Conservation (phyloP, 352 stramenopile genomes). For the Sclerospora graminicola region DNA sequence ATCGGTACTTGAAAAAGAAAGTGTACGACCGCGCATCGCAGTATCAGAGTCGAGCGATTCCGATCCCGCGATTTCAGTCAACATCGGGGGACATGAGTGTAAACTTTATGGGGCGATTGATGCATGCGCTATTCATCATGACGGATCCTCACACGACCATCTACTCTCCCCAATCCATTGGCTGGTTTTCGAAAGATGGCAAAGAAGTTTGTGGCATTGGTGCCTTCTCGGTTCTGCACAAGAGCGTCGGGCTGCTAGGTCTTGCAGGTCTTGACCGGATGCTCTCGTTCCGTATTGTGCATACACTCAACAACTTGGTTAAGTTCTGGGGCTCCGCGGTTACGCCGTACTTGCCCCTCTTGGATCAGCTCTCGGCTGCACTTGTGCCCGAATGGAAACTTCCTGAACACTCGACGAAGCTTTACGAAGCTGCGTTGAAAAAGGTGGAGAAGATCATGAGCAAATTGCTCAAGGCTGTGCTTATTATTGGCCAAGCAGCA, state of each 20-base stretch:
- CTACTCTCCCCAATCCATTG: constrained; percentile 88
- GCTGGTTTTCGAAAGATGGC: constrained; percentile 86
- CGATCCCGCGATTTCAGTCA: constrained; percentile 87
- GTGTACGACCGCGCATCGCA: constrained; percentile 86
- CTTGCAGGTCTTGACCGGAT: constrained; percentile 89
- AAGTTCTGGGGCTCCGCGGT: constrained; percentile 89
- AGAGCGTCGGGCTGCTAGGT: constrained; percentile 86
- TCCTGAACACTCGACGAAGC: constrained; percentile 66
- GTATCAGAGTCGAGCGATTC: constrained; percentile 87
- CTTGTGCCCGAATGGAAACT: constrained; percentile 86
- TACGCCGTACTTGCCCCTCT: constrained; percentile 79
- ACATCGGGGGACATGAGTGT: constrained; percentile 76
- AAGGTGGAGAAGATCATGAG: constrained; percentile 93
- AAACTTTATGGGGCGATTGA: constrained; percentile 91
- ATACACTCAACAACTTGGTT: constrained; percentile 90
- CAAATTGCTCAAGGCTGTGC: constrained; percentile 87
- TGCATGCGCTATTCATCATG: constrained; percentile 89
- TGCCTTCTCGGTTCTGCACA: constrained; percentile 83
- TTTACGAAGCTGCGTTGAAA: constrained; percentile 86
- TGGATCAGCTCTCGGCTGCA: constrained; percentile 82
- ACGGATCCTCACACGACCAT: constrained; percentile 87
- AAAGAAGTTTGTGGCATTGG: constrained; percentile 85
- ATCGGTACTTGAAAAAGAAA: constrained; percentile 92
- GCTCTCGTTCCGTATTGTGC: constrained; percentile 88
- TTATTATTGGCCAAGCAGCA: constrained; percentile 90